These are phyloP conservation scores for Mucor plumbeus DNA, from an alignment of 371 early-diverging fungal genomes.

Conservation along the genomic window DNA sequence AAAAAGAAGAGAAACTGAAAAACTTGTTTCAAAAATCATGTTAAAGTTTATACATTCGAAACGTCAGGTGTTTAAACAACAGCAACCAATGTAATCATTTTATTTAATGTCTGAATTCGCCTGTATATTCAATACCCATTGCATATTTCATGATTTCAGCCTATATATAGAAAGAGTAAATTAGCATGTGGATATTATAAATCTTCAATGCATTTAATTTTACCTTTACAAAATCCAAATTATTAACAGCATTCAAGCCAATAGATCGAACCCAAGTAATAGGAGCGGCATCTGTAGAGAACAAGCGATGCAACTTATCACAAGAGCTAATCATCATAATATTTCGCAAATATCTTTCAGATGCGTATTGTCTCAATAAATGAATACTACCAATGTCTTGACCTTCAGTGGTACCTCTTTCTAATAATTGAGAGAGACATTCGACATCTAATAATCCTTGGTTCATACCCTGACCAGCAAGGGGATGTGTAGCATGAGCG, in stretches of 20 bases:
- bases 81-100: not conserved
- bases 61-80: conserved; percentile 8
- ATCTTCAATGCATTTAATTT: not conserved
- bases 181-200: not conserved
- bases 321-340: conserved; percentile 85
- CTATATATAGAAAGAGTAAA: conserved; percentile 21
- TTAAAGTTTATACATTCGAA: not conserved
- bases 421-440: conserved; percentile 66
- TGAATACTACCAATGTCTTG: conserved; percentile 79
- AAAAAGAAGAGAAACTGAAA: not conserved
- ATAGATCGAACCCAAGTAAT: conserved; percentile 72
- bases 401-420: conserved; percentile 70
- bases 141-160: conserved; percentile 68
- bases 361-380: conserved; percentile 74
- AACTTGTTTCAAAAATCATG: conserved; percentile 5
- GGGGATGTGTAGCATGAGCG: conserved; percentile 95
- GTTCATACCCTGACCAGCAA: conserved; percentile 97
- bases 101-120: conserved; percentile 24
- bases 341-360: conserved; percentile 79
- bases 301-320: conserved; percentile 82
- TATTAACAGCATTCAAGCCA: conserved; percentile 70
- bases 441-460: conserved; percentile 90
- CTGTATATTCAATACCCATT: conserved; percentile 60
- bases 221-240: conserved; percentile 66
- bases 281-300: conserved; percentile 66